A percentile compares a stretch with the other conserved stretches of the same genome.
Evolutionary conservation across 306 rosid species (phyloP).

Genomic region (Psophocarpus tetragonolobus): DNA sequence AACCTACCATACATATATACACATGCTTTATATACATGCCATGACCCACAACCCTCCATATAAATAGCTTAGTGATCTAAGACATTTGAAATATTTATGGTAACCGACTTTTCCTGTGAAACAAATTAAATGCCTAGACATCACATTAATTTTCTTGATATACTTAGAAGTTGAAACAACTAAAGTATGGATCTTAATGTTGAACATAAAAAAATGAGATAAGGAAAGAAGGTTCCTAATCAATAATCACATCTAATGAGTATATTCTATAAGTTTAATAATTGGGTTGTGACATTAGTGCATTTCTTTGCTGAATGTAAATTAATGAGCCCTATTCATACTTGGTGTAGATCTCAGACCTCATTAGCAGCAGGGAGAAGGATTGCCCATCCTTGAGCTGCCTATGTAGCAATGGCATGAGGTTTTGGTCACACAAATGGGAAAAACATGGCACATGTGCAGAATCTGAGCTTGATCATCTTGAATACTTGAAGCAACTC

Average conservation of each 20-base stretch:
- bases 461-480: slow-evolving; percentile 68
- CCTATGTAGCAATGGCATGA: slow-evolving; percentile 75
- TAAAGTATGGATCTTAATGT: not conserved
- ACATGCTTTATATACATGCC: not conserved
- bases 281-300: too few species aligned
- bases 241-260: not conserved
- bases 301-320: too few species aligned
- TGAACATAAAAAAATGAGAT: too few species aligned
- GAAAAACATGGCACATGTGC: slow-evolving; percentile 88
- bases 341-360: slow-evolving; percentile 52
- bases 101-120: not conserved
- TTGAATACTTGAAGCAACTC: slow-evolving; percentile 61
- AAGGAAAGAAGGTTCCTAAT: not conserved
- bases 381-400: slow-evolving; percentile 85
- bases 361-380: slow-evolving; percentile 49
- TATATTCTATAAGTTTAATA: too few species aligned
- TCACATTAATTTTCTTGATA: not conserved
- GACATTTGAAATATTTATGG: not conserved
- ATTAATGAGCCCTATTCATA: too few species aligned
- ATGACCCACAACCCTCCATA: not conserved
- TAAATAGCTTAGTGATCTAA: too few species aligned
- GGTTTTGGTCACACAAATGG: slow-evolving; percentile 96
- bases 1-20: too few species aligned
- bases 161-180: not conserved
- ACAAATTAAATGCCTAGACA: not conserved